A percentile compares a stretch with the other conserved stretches of the same genome.
Conservation (phyloP, 2,329 filamentous ascomycete species). For the Calonectria ilicicola region DNA sequence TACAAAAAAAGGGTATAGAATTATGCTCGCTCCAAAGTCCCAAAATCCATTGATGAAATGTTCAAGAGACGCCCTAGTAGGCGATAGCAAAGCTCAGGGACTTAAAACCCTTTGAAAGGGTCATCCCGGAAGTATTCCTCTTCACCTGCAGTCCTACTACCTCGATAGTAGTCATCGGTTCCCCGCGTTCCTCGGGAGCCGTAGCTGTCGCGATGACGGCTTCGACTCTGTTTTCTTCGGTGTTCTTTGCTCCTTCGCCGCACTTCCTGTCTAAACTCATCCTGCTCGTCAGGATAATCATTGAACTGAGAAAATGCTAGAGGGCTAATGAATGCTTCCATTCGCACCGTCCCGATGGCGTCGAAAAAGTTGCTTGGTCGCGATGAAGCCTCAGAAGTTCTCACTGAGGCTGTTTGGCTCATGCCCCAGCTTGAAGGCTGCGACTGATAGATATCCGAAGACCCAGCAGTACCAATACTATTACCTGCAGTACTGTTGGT, state of each 20-base stretch:
- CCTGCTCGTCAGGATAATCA: slow-evolving; percentile 61
- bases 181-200: slow-evolving; percentile 57
- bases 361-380: slow-evolving; percentile 79
- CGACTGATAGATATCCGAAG: slow-evolving; percentile 72
- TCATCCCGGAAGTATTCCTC: slow-evolving; percentile 71
- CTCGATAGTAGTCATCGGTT: slow-evolving; percentile 62
- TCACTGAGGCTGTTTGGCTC: slow-evolving; percentile 59
- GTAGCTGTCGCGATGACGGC: slow-evolving; percentile 65
- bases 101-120: slow-evolving; percentile 71
- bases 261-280: slow-evolving; percentile 61
- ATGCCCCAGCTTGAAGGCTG: slow-evolving; percentile 62
- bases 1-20: slow-evolving; percentile 43
- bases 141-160: slow-evolving; percentile 60
- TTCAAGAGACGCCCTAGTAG: slow-evolving; percentile 21
- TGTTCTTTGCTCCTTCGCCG: slow-evolving; percentile 68
- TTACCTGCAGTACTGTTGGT: slow-evolving; percentile 70
- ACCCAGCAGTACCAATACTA: slow-evolving; percentile 68
- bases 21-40: slow-evolving; percentile 24
- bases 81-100: not conserved
- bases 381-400: slow-evolving; percentile 69
- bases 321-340: slow-evolving; percentile 94
- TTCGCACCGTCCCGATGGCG: slow-evolving; percentile 89
- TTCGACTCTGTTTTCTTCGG: slow-evolving; percentile 65
- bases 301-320: slow-evolving; percentile 62
- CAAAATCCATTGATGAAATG: slow-evolving; percentile 33